Base-by-base conservation (phyloP, 306 rosid species). In the Casuarina cunninghamiana region DNA sequence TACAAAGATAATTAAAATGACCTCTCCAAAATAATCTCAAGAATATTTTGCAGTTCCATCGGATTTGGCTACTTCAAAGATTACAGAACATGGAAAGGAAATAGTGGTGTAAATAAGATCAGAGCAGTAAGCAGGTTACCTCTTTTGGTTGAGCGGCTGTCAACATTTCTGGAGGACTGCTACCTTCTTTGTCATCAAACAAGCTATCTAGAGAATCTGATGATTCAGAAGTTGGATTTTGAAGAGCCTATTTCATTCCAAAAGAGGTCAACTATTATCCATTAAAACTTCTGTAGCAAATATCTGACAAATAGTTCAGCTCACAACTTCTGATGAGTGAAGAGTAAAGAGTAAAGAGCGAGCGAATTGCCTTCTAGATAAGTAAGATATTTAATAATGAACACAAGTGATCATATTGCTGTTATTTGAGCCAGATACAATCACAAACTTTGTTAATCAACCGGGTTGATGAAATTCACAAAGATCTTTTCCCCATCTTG, bases 161-260 rank as follows among this genome's bases (percentile, higher is more conserved):
- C 69, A 92, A 75, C 69, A 86, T 50, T 67, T 91, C 90, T 0
- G 80, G 90, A 80, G 77, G 75, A 73, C 78, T 73, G 69, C 71
- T 76, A 75, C 26, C 79, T 75, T 80, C 92, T 73, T 84, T 80
- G 80, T 94, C 95, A 81, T 78, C 93, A 89, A 95, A 93, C 78
- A 93, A 89, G 80, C 91, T 84, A 73, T 91, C 99, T 63, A 92
- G 87, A 77, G 97, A 95, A 91, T 95, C 97, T 0, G 93, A 91
- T 71, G 96, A 92, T 73, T 76, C 67, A 38, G 89, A 83, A 81
- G 88, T 86, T 75, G 94, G 82, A 63, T 66, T 88, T 77, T 69
- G 86, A 66, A 80, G 83, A 75, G 58, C 90, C 93, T 91, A 41
- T 79, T 62, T 73, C 76, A 76, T 81, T 75, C 73, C 75, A 80